Base-by-base conservation (phyloP, 805 yeast genomes). In the Wickerhamomyces alni region DNA sequence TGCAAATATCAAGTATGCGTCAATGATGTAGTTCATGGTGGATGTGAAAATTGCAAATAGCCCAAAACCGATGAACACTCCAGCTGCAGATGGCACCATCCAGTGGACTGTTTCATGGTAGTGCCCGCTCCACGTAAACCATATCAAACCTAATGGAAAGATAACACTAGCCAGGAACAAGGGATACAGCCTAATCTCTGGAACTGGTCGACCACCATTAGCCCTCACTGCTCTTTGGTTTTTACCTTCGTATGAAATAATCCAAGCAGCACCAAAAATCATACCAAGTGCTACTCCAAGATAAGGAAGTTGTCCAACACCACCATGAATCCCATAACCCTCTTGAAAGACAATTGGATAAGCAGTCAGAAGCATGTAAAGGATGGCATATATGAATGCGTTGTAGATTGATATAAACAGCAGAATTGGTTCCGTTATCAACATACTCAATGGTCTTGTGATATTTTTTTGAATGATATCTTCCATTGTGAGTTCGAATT, bases 111-210 rank as follows among this genome's bases (percentile, higher is more conserved):
- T 61, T 27, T 80, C 61, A 36, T 75, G 80, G 61, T 80, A 88
- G 46, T 76, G 73, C 56, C 95, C 96, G 9, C 91, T 67, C 96
- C 96, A 88, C 41, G 85, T 76, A 59, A 88, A 70, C 95, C 95
- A 84, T 53, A 87, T 70, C 45, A 87, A 66, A 38, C 96, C 96
- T 38, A 77, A 67, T 22, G 94, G 82, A 66, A 88, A 86, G 8
- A 72, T 56, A 39, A 85, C 47, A 18, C 81, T 79, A 25, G 95
- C 89, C 32, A 72, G 61, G 62, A 86, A 74, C 82, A 87, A 76
- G 26, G 89, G 79, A 15, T 80, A 77, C 41, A 88, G 67, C 61
- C 96, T 77, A 27, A 80, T 82, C 61, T 88, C 96, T 0, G 96
- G 94, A 16, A 80, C 74, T 24, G 79, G 75, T 45, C 64, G 68